Evolutionary conservation across 805 yeast species (phyloP), one percentile per base, ranked within the genome.

Genomic region (Kodamaea leandrae): DNA sequence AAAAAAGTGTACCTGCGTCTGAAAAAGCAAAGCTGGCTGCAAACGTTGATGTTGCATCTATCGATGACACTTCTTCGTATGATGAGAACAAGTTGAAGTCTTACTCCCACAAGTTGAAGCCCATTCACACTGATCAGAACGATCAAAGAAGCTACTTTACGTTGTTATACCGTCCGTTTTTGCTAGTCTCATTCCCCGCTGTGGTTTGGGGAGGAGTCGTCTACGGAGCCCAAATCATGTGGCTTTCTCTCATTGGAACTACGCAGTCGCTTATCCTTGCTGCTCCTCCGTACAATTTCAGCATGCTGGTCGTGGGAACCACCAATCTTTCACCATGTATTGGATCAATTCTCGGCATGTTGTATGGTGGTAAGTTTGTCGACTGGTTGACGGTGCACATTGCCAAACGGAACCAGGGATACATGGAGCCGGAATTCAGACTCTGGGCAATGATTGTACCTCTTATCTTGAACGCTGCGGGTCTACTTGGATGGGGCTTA

Each of bases 171-270:
- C 55, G 73, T 26, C 78, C 78, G 10, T 49, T 68, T 34, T 48
- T 58, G 23, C 51, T 53, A 47, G 54, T 53, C 32, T 55, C 50
- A 5, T 62, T 73, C 35, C 78, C 78, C 1, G 72, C 73, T 4
- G 59, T 73, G 20, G 52, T 72, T 13, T 72, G 72, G 72, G 67
- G 72, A 34, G 76, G 77, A 5, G 41, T 72, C 17, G 63, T 68
- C 15, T 72, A 73, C 45, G 78, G 77, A 6, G 66, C 71, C 14
- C 76, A 71, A 47, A 71, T 72, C 61, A 68, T 71, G 76, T 72
- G 77, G 76, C 54, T 71, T n/a, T 64, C 76, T 1, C 56, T 74
- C 32, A 53, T 72, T 36, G 62, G 66, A 13, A 64, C 68, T 30
- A 71, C 78, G 1, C 75, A 72, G 48, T 60, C 75, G 1, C 60